Evolutionary conservation across 1,139 yeast genomes (phyloP).

Genomic region (Trichomonascaceae sp.): DNA sequence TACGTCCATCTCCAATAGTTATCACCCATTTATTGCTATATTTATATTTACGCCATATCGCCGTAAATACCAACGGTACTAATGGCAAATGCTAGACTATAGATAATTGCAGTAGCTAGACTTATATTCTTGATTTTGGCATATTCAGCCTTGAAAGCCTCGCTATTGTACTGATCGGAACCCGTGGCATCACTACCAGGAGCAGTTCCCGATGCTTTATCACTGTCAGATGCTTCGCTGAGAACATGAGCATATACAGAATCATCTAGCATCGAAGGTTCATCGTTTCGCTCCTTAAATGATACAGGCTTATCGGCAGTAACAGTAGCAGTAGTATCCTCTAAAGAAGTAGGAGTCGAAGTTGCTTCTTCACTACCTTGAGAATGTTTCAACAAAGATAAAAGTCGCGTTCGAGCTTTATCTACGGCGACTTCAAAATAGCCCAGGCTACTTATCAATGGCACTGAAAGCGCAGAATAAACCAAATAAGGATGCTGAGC

Average conservation of each 20-base stretch:
- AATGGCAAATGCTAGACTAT: conserved; percentile 23
- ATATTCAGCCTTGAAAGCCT: conserved; percentile 8
- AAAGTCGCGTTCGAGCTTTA: neutral
- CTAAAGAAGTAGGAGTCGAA: conserved; percentile 1
- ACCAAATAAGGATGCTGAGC: conserved; percentile 27
- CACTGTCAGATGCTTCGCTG: conserved; percentile 11
- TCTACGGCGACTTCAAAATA: neutral
- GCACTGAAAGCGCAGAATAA: conserved; percentile 24
- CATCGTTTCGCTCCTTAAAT: conserved; percentile 12
- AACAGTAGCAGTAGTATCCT: conserved; percentile 8
- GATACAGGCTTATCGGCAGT: conserved; percentile 3
- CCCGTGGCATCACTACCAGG: neutral
- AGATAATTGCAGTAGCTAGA: conserved; percentile 16
- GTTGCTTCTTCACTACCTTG: neutral
- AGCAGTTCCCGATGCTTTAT: neutral
- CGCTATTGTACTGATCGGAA: neutral
- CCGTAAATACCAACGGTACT: conserved; percentile 29
- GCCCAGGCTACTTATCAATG: conserved; percentile 13
- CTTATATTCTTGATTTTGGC: conserved; percentile 8
- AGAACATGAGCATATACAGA: conserved; percentile 21
- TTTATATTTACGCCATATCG: conserved; percentile 18
- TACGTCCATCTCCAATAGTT: too few species aligned
- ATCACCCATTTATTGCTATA: neutral
- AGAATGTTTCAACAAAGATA: neutral
- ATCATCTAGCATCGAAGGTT: conserved; percentile 22